These are phyloP conservation scores for Millerozyma acaciae DNA, from an alignment of 805 yeast genomes.

Conservation along the genomic window DNA sequence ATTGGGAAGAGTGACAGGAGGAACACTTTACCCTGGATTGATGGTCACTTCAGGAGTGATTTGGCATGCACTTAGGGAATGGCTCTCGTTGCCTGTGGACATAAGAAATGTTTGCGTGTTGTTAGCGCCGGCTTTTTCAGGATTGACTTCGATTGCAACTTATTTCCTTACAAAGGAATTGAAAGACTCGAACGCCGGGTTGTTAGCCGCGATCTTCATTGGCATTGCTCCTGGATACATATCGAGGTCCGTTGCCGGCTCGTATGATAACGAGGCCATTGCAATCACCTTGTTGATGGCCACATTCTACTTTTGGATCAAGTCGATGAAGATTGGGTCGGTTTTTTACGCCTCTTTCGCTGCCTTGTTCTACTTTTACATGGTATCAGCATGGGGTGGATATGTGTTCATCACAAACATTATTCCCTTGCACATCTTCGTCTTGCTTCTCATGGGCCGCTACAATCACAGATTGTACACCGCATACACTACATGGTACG, in stretches of 20 bases:
- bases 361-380: constrained; percentile 89
- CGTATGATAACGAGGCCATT: constrained; percentile 98
- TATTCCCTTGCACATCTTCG: constrained; percentile 93
- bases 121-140: constrained; percentile 95
- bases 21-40: constrained; percentile 94
- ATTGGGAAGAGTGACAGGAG: constrained; percentile 97
- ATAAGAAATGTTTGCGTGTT: constrained; percentile 94
- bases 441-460: constrained; percentile 89
- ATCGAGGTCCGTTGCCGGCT: constrained; percentile 97
- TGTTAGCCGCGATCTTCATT: constrained; percentile 89
- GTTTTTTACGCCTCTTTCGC: constrained; percentile 78
- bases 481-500: constrained; percentile 95
- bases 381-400: constrained; percentile 99
- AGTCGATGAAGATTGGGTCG: constrained; percentile 87
- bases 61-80: constrained; percentile 63
- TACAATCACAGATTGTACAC: constrained; percentile 79
- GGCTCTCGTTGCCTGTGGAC: constrained; percentile 78
- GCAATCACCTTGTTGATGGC: constrained; percentile 95
- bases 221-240: constrained; percentile 99
- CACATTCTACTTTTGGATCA: constrained; percentile 94
- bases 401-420: constrained; percentile 97
- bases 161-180: constrained; percentile 85
- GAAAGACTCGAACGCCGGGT: constrained; percentile 85
- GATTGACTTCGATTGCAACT: constrained; percentile 85
- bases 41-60: constrained; percentile 96